Conservation (phyloP, 345 rosid species). For the Salix udensis region DNA sequence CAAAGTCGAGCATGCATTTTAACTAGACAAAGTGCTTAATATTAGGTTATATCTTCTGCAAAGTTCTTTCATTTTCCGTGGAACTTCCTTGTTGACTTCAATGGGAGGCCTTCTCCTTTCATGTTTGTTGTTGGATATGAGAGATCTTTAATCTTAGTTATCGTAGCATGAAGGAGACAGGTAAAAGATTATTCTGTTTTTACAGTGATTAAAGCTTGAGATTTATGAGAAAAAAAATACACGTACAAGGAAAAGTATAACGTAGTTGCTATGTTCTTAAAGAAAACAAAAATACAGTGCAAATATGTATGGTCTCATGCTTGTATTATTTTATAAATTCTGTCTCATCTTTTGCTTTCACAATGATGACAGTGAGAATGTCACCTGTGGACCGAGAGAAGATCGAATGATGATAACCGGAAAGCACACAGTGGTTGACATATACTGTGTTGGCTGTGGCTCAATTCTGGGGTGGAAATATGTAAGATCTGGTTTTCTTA, state of each 20-base stretch:
- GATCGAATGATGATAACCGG: slow-evolving; percentile 76
- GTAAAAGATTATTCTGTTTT: background rate
- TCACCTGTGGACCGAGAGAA: slow-evolving; percentile 57
- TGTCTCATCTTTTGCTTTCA: slow-evolving; percentile 11
- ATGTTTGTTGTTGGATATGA: background rate
- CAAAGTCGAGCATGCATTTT: background rate
- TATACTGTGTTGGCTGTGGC: slow-evolving; percentile 74
- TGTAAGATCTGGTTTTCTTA: slow-evolving; percentile 35
- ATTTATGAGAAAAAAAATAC: no score
- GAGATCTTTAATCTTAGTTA: background rate
- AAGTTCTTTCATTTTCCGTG: background rate
- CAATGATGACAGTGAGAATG: slow-evolving; percentile 48
- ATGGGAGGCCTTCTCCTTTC: background rate
- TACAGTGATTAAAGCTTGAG: background rate
- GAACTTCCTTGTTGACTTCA: background rate
- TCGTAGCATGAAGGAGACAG: background rate
- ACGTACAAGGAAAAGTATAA: background rate
- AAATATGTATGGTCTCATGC: background rate
- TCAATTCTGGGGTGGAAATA: slow-evolving; percentile 86
- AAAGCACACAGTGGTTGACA: slow-evolving; percentile 74
- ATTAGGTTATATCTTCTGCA: background rate
- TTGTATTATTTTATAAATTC: background rate
- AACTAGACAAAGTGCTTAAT: background rate
- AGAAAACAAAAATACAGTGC: background rate
- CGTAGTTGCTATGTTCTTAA: background rate